A percentile compares a stretch with the other conserved stretches of the same genome.
Evolutionary conservation across 2,329 filamentous ascomycete species (phyloP).

Genomic region (Fusarium robinianum): DNA sequence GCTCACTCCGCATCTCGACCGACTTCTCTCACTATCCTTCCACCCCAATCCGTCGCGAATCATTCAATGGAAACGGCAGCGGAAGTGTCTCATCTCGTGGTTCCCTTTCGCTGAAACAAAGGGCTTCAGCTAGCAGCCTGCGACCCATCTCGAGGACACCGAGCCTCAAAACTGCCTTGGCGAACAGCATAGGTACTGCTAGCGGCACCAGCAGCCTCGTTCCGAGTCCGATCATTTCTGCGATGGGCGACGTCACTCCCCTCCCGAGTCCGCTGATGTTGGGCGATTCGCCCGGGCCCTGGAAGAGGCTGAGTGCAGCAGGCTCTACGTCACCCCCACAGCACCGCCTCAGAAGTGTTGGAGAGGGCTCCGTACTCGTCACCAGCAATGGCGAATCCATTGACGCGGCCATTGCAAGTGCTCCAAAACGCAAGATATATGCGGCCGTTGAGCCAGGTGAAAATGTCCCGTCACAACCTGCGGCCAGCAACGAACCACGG

Average conservation of each 20-base stretch:
- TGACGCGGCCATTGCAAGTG: constrained; percentile 54
- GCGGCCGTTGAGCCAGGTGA: constrained; percentile 41
- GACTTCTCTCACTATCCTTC: constrained; percentile 37
- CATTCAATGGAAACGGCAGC: constrained; percentile 43
- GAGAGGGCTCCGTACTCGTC: constrained; percentile 50
- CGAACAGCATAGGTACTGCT: constrained; percentile 52
- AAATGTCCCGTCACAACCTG: constrained; percentile 45
- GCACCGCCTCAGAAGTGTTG: constrained; percentile 34
- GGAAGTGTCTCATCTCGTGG: constrained; percentile 38
- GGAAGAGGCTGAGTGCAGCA: constrained; percentile 60
- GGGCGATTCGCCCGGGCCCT: constrained; percentile 67
- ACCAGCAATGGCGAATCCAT: constrained; percentile 58
- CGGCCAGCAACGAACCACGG: constrained; percentile 24
- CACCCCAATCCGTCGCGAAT: constrained; percentile 37
- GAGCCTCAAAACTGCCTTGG: constrained; percentile 62
- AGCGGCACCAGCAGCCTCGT: constrained; percentile 68
- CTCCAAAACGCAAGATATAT: constrained; percentile 63
- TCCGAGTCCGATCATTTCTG: constrained; percentile 74
- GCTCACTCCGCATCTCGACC: constrained; percentile 47
- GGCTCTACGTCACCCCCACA: constrained; percentile 51
- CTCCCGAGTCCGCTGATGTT: constrained; percentile 74
- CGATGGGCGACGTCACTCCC: constrained; percentile 78
- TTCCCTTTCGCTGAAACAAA: constrained; percentile 36
- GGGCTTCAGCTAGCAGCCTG: constrained; percentile 43
- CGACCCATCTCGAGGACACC: constrained; percentile 61